A percentile compares a stretch with the other conserved stretches of the same genome.
Evolutionary conservation across 2,329 filamentous ascomycete species (phyloP).

Genomic region (Coniella vitis): DNA sequence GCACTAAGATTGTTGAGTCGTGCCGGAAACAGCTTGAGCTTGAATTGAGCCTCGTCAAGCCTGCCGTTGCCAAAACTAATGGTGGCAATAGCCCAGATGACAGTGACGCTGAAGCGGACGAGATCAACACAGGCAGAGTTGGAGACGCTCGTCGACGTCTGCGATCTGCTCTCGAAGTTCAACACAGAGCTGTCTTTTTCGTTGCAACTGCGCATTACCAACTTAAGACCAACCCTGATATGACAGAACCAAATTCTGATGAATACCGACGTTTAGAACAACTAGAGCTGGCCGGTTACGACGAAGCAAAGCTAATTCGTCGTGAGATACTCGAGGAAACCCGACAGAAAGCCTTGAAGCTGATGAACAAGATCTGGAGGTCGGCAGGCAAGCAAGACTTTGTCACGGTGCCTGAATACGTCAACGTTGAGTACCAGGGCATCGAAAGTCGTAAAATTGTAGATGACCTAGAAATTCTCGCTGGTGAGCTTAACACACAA

Average conservation of each 20-base stretch:
- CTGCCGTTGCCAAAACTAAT: slow-evolving; percentile 18
- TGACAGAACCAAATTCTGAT: slow-evolving; percentile 60
- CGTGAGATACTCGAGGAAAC: slow-evolving; percentile 66
- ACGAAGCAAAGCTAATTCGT: slow-evolving; percentile 69
- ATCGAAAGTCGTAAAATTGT: slow-evolving; percentile 66
- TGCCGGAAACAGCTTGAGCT: slow-evolving; percentile 54
- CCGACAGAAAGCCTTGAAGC: slow-evolving; percentile 48
- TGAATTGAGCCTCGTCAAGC: slow-evolving; percentile 37
- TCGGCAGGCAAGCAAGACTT: slow-evolving; percentile 49
- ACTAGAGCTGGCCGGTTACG: slow-evolving; percentile 67
- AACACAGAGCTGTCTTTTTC: slow-evolving; percentile 81
- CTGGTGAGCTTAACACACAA: slow-evolving; percentile 63
- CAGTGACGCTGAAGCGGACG: slow-evolving; percentile 29
- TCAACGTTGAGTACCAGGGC: slow-evolving; percentile 47
- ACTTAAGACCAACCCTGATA: slow-evolving; percentile 62
- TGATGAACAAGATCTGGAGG: slow-evolving; percentile 57
- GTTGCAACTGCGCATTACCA: slow-evolving; percentile 78
- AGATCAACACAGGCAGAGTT: slow-evolving; percentile 32
- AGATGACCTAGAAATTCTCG: slow-evolving; percentile 60
- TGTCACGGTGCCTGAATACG: slow-evolving; percentile 56
- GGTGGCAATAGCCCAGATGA: slow-evolving; percentile 26
- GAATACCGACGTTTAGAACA: slow-evolving; percentile 61
- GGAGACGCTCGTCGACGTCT: slow-evolving; percentile 58
- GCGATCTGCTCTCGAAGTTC: slow-evolving; percentile 66
- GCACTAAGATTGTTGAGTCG: slow-evolving; percentile 49